Evolutionary conservation across 345 rosid species (phyloP), one percentile per base, ranked within the genome.

Genomic region (Populus ilicifolia): DNA sequence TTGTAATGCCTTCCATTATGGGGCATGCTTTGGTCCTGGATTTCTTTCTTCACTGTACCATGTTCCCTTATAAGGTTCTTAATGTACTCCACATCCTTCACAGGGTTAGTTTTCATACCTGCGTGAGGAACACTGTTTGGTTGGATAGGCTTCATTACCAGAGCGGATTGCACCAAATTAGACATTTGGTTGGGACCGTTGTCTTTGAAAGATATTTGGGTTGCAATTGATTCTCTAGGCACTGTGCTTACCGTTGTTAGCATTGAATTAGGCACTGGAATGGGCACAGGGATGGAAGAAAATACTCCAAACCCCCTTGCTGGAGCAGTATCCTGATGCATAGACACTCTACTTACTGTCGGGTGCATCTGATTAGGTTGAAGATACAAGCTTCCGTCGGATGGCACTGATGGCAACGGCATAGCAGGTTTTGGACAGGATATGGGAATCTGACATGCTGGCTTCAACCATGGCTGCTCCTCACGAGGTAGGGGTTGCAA

Each of bases 1-100:
- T 76, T 70, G 69, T 70, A 59, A 36, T 65, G 70, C 38, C 16
- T 50, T 30, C 35, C 82, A 27, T 44, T 29, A 65, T 81, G 71
- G 5, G 25, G n/a, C 9, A 74, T 54, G n/a, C 77, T 71, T 54
- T 61, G 29, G 41, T 54, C 77, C 72, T 10, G 69, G 73, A 21
- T 68, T 72, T 85, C 83, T 64, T 73, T 78, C 83, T 72, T 82
- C 56, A 69, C 87, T 38, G 70, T 74, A 43, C 97, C 97, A 87
- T 92, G 94, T 79, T 85, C 83, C 85, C 86, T 89, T 21, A 92
- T 88, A 14, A 93, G 89, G 54, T 88, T 85, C 84, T 90, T 90
- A 81, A 86, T 64, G 84, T 90, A 87, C 84, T 80, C 75, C 56
- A 73, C 6, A 78, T 87, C 87, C 85, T 81, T 90, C 84, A 71